phyloP scores from a whole-genome alignment of 805 yeast genomes.

The Zygoascus tannicola region DNA sequence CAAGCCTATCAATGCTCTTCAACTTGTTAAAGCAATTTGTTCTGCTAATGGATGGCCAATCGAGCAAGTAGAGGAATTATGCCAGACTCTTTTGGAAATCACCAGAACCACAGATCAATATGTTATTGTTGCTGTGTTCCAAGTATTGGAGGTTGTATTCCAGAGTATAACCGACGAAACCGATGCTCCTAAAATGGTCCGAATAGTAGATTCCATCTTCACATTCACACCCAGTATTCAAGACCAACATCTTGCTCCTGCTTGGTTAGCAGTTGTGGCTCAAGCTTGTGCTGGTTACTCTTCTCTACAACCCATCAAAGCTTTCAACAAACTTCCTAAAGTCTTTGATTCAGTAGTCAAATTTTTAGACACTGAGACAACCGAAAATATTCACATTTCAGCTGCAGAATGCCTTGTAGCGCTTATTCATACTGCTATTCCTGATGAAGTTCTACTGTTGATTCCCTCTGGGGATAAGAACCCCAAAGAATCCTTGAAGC shows the following conservation, averaged over 20 bases:
- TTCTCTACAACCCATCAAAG: conserved; percentile 40
- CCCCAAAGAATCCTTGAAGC: conserved; percentile 36
- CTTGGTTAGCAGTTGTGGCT: conserved; percentile 93
- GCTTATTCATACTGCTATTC: conserved; percentile 55
- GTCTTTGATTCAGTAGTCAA: conserved; percentile 47
- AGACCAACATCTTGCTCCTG: conserved; percentile 79
- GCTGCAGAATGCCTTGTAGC: conserved; percentile 86
- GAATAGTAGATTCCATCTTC: conserved; percentile 60
- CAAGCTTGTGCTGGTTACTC: conserved; percentile 59
- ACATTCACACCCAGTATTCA: conserved; percentile 72
- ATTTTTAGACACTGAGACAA: conserved; percentile 60
- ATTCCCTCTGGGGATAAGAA: conserved; percentile 15
- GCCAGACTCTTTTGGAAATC: conserved; percentile 66
- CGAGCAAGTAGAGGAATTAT: conserved; percentile 54
- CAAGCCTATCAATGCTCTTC: conserved; percentile 64
- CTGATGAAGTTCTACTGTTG: conserved; percentile 44
- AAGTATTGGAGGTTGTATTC: conserved; percentile 75
- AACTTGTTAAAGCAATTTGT: conserved; percentile 62
- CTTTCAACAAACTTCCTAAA: conserved; percentile 48
- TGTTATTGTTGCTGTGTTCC: conserved; percentile 71
- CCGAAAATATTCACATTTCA: conserved; percentile 53
- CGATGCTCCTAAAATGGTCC: conserved; percentile 54
- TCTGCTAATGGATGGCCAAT: conserved; percentile 78
- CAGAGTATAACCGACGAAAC: conserved; percentile 45
- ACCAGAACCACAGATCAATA: conserved; percentile 79